A percentile compares a stretch with the other conserved stretches of the same genome.
Conservation (phyloP, 2,329 filamentous ascomycete genomes). For the Venturia aucupariae region DNA sequence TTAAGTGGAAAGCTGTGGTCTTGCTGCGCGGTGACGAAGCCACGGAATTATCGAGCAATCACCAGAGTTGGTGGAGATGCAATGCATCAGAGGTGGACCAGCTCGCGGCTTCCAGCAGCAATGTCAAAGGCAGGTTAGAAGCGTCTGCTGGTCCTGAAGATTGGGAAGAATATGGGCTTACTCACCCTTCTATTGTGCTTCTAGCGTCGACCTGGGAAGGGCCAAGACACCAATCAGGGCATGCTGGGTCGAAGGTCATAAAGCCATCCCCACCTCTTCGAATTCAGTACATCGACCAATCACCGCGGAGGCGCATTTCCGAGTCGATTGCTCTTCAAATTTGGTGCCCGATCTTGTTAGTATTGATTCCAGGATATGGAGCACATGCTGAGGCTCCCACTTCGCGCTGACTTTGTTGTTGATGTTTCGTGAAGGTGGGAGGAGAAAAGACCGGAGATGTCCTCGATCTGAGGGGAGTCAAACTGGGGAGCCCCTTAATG, state of each 20-base stretch:
- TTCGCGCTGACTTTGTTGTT: background rate
- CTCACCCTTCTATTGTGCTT: background rate
- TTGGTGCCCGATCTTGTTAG: background rate
- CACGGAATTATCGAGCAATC: background rate
- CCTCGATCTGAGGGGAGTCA: background rate
- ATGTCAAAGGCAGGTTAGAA: background rate
- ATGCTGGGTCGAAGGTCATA: background rate
- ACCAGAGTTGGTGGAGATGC: background rate
- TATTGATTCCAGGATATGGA: background rate
- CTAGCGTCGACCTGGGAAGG: background rate
- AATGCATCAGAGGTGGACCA: background rate
- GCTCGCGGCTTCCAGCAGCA: background rate
- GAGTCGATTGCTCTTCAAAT: background rate
- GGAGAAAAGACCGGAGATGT: background rate
- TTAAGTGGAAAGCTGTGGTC: background rate
- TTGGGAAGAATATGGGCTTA: background rate
- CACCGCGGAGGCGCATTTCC: background rate
- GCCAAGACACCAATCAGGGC: background rate
- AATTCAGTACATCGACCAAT: background rate
- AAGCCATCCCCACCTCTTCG: background rate
- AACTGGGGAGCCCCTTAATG: background rate
- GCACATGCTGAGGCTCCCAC: background rate
- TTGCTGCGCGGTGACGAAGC: conserved; percentile 1
- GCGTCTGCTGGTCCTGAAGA: background rate
- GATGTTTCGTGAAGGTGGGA: background rate